Conservation (phyloP, 768 basidiomycete species). For the Lactarius deliciosus region DNA sequence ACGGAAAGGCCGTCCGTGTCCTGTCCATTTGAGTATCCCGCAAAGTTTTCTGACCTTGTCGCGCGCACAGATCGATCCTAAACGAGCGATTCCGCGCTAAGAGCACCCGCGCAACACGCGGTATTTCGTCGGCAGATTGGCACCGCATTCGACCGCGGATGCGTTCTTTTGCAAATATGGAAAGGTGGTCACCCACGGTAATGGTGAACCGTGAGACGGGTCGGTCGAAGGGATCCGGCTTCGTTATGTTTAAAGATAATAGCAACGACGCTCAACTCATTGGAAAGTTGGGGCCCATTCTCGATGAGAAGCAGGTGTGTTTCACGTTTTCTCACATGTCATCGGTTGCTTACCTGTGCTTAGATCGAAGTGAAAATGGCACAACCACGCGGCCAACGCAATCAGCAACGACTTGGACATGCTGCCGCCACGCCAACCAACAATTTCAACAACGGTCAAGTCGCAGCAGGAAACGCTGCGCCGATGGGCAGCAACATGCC, state of each 20-base stretch:
- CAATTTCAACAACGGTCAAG: no score
- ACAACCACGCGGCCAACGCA: no score
- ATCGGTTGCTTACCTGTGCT: not conserved
- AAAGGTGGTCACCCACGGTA: constrained; percentile 58
- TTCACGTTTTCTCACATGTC: not conserved
- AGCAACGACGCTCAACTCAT: constrained; percentile 87
- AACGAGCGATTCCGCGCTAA: constrained; percentile 94
- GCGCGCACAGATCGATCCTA: constrained; percentile 84
- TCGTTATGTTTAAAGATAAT: constrained; percentile 91
- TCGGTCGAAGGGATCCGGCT: constrained; percentile 95
- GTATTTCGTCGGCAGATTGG: no score
- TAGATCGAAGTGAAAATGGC: constrained; percentile 70
- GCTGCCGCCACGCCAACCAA: no score
- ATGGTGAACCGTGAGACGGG: constrained; percentile 98
- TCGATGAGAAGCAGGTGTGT: constrained; percentile 87
- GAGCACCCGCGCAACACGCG: constrained; percentile 52
- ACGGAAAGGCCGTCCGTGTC: constrained; percentile 90
- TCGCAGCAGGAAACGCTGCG: no score
- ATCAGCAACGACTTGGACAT: no score
- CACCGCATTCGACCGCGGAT: no score
- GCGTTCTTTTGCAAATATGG: no score
- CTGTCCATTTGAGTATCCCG: constrained; percentile 14
- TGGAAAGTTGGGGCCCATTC: constrained; percentile 70
- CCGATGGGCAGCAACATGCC: no score
- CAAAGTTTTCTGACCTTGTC: no score